These are phyloP conservation scores for Eleusine coracana DNA, from an alignment of 176 grass and related monocot genomes.

Conservation along the genomic window DNA sequence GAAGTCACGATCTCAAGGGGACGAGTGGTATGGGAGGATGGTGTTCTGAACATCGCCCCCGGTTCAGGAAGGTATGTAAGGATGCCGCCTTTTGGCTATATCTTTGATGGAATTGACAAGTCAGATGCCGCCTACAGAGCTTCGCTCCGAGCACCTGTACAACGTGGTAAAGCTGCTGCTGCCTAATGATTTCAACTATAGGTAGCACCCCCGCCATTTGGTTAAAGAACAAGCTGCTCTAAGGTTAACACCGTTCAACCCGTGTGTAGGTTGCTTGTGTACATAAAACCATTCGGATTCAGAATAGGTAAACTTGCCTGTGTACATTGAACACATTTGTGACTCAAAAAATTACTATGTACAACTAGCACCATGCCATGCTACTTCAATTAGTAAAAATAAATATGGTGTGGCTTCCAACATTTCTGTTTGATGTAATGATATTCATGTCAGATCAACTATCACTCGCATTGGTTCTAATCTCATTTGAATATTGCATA, in stretches of 20 bases:
- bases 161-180: constrained; percentile 43
- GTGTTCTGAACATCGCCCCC: constrained; percentile 56
- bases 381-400: not conserved
- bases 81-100: constrained; percentile 70
- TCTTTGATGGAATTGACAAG: constrained; percentile 88
- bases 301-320: constrained; percentile 6
- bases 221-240: constrained; percentile 27
- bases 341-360: not conserved
- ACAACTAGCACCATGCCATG: not conserved
- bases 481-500: too few species aligned
- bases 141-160: constrained; percentile 80
- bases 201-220: not conserved
- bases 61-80: constrained; percentile 78
- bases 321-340: constrained; percentile 29
- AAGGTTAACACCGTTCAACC: not conserved
- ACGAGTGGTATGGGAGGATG: constrained; percentile 82
- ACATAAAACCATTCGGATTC: constrained; percentile 10
- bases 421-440: not conserved
- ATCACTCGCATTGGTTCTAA: not conserved
- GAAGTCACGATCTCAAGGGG: constrained; percentile 89
- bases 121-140: constrained; percentile 62
- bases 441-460: not conserved
- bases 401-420: not conserved
- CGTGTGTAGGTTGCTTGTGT: constrained; percentile 31
- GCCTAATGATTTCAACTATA: constrained; percentile 27